Percentiles rank a stretch among this genome's conserved stretches.
These are phyloP conservation scores for Vaccinium myrtillus DNA, from an alignment of 148 eudicot genomes.

Conservation along the genomic window DNA sequence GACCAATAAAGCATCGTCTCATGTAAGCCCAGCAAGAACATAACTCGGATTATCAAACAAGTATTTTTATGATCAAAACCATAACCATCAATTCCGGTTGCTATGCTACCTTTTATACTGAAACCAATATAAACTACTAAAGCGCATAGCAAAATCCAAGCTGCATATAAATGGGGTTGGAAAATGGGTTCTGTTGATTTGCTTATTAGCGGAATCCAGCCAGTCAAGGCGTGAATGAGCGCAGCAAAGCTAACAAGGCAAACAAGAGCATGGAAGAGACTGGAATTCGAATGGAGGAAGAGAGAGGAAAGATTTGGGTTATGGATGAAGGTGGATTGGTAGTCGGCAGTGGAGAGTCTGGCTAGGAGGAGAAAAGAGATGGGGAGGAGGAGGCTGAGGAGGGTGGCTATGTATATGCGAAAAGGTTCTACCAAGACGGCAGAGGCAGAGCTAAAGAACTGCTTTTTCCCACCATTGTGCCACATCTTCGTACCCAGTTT, in stretches of 20 bases:
- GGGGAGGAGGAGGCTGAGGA: constrained; percentile 76
- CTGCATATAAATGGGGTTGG: constrained; percentile 35
- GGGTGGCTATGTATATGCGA: constrained; percentile 44
- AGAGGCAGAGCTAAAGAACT: background rate
- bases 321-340: constrained; percentile 31
- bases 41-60: constrained; percentile 30
- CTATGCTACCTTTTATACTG: constrained; percentile 61
- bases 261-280: constrained; percentile 47
- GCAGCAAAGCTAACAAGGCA: constrained; percentile 37
- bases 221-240: constrained; percentile 41
- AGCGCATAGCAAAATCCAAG: constrained; percentile 63
- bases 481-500: constrained; percentile 41
- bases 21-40: constrained; percentile 76
- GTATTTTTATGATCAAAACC: constrained; percentile 38
- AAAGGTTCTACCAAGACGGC: constrained; percentile 30
- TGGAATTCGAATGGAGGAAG: constrained; percentile 49
- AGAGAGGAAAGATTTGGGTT: constrained; percentile 21
- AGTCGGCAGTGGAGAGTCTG: constrained; percentile 58
- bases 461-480: constrained; percentile 30
- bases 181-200: constrained; percentile 26
- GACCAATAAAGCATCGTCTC: constrained; percentile 72
- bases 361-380: constrained; percentile 75
- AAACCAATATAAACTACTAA: constrained; percentile 60
- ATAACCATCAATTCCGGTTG: constrained; percentile 48
- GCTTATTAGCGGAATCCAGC: constrained; percentile 26